phyloP scores from a whole-genome alignment of 2,329 filamentous ascomycete species.

The Salinomyces thailandicus region DNA sequence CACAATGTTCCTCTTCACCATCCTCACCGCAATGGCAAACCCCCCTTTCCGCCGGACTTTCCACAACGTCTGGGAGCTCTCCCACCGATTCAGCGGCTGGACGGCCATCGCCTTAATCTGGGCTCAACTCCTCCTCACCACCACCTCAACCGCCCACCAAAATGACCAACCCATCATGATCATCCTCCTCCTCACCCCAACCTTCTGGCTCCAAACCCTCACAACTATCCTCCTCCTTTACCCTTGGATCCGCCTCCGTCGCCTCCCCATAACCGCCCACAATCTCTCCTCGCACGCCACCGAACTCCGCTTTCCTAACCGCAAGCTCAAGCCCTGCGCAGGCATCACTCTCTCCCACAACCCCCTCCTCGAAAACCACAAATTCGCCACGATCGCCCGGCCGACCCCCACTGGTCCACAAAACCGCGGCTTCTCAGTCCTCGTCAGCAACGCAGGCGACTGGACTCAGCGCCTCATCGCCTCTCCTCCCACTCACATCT shows the following conservation, averaged over 20 bases:
- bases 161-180: slow-evolving; percentile 24
- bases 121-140: slow-evolving; percentile 48
- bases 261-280: slow-evolving; percentile 54
- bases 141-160: slow-evolving; percentile 21
- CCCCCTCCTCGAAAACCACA: slow-evolving; percentile 55
- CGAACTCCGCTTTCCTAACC: slow-evolving; percentile 58
- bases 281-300: slow-evolving; percentile 62
- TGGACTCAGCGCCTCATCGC: slow-evolving; percentile 59
- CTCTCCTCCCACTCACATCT: slow-evolving; percentile 51
- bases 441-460: slow-evolving; percentile 64
- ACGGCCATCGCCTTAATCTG: slow-evolving; percentile 54
- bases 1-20: slow-evolving; percentile 48
- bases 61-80: slow-evolving; percentile 61
- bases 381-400: slow-evolving; percentile 63
- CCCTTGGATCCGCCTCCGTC: slow-evolving; percentile 63
- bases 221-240: slow-evolving; percentile 57
- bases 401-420: slow-evolving; percentile 27
- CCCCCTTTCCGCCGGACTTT: slow-evolving; percentile 51
- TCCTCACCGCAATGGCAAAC: slow-evolving; percentile 53
- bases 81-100: slow-evolving; percentile 68
- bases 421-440: slow-evolving; percentile 49
- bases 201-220: slow-evolving; percentile 58
- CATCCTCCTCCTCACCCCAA: slow-evolving; percentile 31
- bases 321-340: slow-evolving; percentile 38
- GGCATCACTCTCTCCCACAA: slow-evolving; percentile 16